Conservation (phyloP, 192 early-diverging fungal genomes). For the Coemansia sp. region DNA sequence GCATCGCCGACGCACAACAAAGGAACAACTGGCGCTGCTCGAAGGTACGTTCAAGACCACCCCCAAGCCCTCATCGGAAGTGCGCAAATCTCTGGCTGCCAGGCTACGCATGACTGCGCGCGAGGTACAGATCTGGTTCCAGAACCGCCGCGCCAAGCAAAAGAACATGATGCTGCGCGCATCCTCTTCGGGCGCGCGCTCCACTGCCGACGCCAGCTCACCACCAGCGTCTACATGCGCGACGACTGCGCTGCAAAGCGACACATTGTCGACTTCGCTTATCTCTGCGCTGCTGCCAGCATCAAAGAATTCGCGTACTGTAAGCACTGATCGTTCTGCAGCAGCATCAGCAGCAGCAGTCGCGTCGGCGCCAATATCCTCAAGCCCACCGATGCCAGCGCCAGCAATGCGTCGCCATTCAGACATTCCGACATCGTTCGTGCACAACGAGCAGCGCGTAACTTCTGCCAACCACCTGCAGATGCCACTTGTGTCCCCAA, state of each 20-base stretch:
- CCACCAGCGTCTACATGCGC: constrained; percentile 5
- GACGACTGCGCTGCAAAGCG: background rate
- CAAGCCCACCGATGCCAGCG: background rate
- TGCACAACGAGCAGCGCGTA: constrained; percentile 5
- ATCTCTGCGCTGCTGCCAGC: constrained; percentile 17
- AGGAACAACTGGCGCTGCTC: constrained; percentile 67
- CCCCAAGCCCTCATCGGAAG: constrained; percentile 67
- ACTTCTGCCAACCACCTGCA: background rate
- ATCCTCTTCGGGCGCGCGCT: constrained; percentile 9
- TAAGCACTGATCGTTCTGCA: constrained; percentile 19
- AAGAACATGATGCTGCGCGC: constrained; percentile 55
- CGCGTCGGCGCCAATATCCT: constrained; percentile 1
- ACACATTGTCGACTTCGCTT: constrained; percentile 1
- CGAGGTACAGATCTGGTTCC: constrained; percentile 83
- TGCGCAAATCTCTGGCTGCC: constrained; percentile 61
- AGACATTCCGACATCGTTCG: constrained; percentile 28
- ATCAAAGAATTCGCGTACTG: constrained; percentile 11
- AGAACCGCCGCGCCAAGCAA: constrained; percentile 78
- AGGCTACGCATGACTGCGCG: constrained; percentile 68
- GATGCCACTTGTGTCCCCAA: constrained; percentile 1
- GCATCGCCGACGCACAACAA: constrained; percentile 70
- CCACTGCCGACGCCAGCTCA: background rate
- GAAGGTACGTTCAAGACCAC: constrained; percentile 67
- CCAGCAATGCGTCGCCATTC: constrained; percentile 34
- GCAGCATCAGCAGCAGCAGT: background rate